These are phyloP conservation scores for Opeltia flavorubescens DNA, from an alignment of 495 filamentous ascomycete genomes.

Conservation along the genomic window DNA sequence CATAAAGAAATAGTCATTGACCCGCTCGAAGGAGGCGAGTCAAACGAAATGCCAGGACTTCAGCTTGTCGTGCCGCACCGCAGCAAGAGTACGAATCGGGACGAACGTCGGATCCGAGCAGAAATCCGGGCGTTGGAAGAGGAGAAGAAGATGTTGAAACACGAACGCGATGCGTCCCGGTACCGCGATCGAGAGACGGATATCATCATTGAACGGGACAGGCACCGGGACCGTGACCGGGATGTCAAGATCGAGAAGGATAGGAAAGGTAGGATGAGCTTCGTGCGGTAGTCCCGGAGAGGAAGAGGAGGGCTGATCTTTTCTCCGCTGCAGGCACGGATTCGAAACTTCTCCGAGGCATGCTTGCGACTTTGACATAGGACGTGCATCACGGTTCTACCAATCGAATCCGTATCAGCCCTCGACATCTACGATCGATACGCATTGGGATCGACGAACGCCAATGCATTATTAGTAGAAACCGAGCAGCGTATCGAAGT, in stretches of 20 bases:
- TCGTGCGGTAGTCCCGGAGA: conserved; percentile 42
- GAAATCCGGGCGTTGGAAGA: conserved; percentile 44
- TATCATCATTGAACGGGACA: conserved; percentile 30
- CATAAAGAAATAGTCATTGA: conserved; percentile 22
- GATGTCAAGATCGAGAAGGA: conserved; percentile 61
- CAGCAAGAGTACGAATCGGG: conserved; percentile 17
- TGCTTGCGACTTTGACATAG: conserved; percentile 65
- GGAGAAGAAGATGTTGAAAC: conserved; percentile 27
- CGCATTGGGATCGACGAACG: no score
- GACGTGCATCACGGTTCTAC: not conserved
- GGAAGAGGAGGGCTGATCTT: conserved; percentile 28
- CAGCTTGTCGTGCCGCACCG: conserved; percentile 37
- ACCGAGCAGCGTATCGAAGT: no score
- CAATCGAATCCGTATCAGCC: no score
- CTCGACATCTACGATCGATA: no score
- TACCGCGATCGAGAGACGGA: conserved; percentile 34
- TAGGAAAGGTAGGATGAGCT: conserved; percentile 72
- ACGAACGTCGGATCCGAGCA: conserved; percentile 41
- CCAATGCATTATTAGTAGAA: no score
- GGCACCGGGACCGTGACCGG: conserved; percentile 28
- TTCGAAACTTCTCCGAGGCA: conserved; percentile 51
- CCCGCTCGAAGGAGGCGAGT: conserved; percentile 29
- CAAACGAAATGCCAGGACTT: conserved; percentile 35
- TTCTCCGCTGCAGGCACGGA: conserved; percentile 32
- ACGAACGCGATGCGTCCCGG: conserved; percentile 37